Evolutionary conservation across 2,329 filamentous ascomycete genomes (phyloP).

Genomic region (Cercospora sojina): DNA sequence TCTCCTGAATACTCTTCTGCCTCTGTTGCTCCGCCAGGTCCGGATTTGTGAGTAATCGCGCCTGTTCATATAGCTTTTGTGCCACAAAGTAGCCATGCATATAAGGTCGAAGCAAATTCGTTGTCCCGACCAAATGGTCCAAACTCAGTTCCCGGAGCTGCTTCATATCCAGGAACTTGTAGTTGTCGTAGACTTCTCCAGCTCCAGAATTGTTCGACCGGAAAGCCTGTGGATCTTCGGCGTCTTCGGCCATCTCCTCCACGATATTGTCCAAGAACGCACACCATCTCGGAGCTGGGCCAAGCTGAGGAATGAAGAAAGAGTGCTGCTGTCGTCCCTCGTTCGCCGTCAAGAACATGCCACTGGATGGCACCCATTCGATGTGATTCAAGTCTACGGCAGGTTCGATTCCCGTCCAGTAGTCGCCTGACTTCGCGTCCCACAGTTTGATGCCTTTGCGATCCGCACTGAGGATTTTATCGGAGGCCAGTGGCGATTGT

Average conservation of each 20-base stretch:
- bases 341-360: slow-evolving; percentile 95
- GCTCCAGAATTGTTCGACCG: slow-evolving; percentile 43
- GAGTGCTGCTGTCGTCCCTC: slow-evolving; percentile 93
- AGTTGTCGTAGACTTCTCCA: slow-evolving; percentile 93
- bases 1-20: slow-evolving; percentile 86
- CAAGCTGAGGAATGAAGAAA: slow-evolving; percentile 91
- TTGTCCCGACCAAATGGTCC: slow-evolving; percentile 85
- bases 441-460: slow-evolving; percentile 97
- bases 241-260: slow-evolving; percentile 93
- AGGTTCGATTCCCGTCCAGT: slow-evolving; percentile 95
- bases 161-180: slow-evolving; percentile 90
- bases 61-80: slow-evolving; percentile 93
- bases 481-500: slow-evolving; percentile 49
- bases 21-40: slow-evolving; percentile 92
- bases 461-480: slow-evolving; percentile 64
- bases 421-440: slow-evolving; percentile 76
- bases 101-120: slow-evolving; percentile 85
- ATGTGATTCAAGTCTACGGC: slow-evolving; percentile 93
- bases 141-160: slow-evolving; percentile 84
- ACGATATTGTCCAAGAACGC: slow-evolving; percentile 96
- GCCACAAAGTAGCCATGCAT: slow-evolving; percentile 99
- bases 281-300: slow-evolving; percentile 92
- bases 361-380: slow-evolving; percentile 85
- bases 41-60: slow-evolving; percentile 86
- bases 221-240: slow-evolving; percentile 59